Evolutionary conservation across 805 yeast species (phyloP), one percentile per base, ranked within the genome.

Genomic region (Zygosaccharomyces bisporus): DNA sequence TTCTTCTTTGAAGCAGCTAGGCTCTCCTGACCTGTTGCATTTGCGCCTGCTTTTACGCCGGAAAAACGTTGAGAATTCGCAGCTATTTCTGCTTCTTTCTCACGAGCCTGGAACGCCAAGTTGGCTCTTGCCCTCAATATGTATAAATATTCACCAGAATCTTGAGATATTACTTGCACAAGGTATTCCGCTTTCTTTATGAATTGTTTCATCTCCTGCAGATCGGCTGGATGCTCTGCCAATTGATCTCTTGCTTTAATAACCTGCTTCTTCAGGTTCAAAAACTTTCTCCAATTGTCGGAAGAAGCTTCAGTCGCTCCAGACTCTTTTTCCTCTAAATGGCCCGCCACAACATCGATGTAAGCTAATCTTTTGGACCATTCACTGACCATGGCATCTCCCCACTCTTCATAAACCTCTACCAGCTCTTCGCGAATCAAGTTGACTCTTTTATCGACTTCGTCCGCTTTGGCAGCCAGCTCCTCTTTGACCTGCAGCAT

Each of bases 371-470:
- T 74, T 41, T 76, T 75, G 6, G 84, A 75, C 66, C 81, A 83
- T 52, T 83, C 87, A 52, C 68, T 73, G 43, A 83, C 72, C 21
- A 85, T 72, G 5, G 79, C 75, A 43, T 83, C 89, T 4, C 83
- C 80, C 70, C 84, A 85, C 49, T 84, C 84, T 60, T 84, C 90
- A 58, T 81, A 74, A 0, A 81, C 73, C 50, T 85, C 90, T 42
- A 83, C 71, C 29, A 81, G 73, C 16, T 67, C 60, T 16, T 66
- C 58, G 55, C 77, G 72, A 25, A 70, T 62, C 1, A 57, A 55
- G 21, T 70, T 66, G 8, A 70, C 65, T 5, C 61, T 63, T 3
- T 62, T 54, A 33, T 73, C 67, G 18, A 70, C 64, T 4, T 54
- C 55, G 17, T 60, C 51, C 33, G 70, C 61, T 9, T 62, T 51